Conservation (phyloP, 331 rosid genomes). For the Prunus yedoensis region DNA sequence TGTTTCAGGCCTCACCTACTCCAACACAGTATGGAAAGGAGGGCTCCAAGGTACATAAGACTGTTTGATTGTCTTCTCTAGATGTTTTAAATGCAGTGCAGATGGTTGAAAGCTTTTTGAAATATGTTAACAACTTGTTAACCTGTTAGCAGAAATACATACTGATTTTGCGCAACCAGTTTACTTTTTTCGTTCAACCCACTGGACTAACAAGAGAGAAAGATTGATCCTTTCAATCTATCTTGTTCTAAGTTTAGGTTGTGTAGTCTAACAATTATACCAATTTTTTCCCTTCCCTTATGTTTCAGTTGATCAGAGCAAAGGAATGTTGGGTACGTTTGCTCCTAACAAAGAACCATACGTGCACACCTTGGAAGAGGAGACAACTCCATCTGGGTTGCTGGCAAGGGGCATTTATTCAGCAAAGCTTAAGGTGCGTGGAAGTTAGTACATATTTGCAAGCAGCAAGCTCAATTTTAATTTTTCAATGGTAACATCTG, state of each 20-base stretch:
- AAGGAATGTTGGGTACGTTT: conserved; percentile 94
- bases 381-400: conserved; percentile 79
- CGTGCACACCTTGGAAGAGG: conserved; percentile 74
- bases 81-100: conserved; percentile 15
- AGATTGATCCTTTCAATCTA: not conserved
- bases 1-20: conserved; percentile 81
- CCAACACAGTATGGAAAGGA: conserved; percentile 90
- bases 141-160: not conserved
- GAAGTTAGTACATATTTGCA: not conserved
- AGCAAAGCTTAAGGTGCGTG: conserved; percentile 54
- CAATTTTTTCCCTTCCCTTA: not conserved
- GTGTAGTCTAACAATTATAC: not conserved
- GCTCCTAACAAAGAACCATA: conserved; percentile 80
- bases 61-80: not conserved
- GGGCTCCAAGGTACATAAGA: conserved; percentile 63
- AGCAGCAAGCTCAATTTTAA: not conserved
- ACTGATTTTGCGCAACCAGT: not conserved
- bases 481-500: not conserved
- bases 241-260: not conserved
- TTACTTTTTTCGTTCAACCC: not conserved
- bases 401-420: conserved; percentile 90
- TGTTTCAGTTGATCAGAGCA: conserved; percentile 70
- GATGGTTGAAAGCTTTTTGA: not conserved
- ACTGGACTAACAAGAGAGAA: not conserved
- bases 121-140: not conserved